Conservation (phyloP, 192 early-diverging fungal species). For the Linnemannia exigua region DNA sequence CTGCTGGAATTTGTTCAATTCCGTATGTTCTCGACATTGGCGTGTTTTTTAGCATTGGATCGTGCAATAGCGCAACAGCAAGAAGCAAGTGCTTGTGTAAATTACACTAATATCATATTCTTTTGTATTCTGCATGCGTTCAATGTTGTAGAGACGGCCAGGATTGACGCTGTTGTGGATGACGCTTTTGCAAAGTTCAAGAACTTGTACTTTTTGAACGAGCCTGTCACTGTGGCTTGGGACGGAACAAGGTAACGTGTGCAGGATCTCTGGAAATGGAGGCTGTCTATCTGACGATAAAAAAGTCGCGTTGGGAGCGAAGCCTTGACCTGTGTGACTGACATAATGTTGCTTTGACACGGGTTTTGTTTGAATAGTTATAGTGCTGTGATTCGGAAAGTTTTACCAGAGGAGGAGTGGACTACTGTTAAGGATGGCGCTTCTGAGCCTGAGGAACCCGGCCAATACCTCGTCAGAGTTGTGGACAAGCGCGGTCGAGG, state of each 20-base stretch:
- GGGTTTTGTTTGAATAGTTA: slow-evolving; percentile 41
- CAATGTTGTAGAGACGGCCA: slow-evolving; percentile 59
- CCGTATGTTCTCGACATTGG: slow-evolving; percentile 63
- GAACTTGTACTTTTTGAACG: slow-evolving; percentile 67
- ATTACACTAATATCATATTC: background rate
- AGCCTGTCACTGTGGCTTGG: slow-evolving; percentile 67
- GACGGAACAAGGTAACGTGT: slow-evolving; percentile 37
- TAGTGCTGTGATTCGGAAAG: slow-evolving; percentile 55
- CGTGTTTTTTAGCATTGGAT: background rate
- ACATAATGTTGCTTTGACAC: background rate
- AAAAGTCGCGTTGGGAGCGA: background rate
- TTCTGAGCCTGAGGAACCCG: slow-evolving; percentile 23
- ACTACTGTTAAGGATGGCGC: slow-evolving; percentile 22
- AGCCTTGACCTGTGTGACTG: background rate
- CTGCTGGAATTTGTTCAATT: slow-evolving; percentile 80
- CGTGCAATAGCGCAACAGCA: background rate
- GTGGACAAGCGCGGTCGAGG: slow-evolving; percentile 67
- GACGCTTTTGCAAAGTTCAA: slow-evolving; percentile 70
- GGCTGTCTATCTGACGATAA: too few relatives aligned
- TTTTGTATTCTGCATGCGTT: background rate
- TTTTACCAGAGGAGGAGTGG: slow-evolving; percentile 51
- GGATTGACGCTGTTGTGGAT: slow-evolving; percentile 74
- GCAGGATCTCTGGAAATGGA: background rate
- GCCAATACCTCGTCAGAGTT: slow-evolving; percentile 64
- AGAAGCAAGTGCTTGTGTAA: background rate